Conservation (phyloP, 2,329 filamentous ascomycete genomes). For the Knoxdaviesia capensis region DNA sequence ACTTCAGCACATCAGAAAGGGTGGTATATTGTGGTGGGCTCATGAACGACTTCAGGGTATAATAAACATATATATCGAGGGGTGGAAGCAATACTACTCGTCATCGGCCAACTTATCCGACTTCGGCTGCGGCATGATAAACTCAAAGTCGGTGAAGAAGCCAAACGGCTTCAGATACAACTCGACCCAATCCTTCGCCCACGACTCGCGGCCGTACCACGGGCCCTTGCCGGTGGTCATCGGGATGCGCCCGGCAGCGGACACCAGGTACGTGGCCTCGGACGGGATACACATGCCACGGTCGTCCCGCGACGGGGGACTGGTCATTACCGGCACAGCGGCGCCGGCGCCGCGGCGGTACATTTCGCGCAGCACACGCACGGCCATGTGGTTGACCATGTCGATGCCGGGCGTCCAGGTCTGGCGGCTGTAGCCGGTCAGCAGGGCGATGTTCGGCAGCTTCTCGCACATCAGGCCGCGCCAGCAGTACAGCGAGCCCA, state of each 20-base stretch:
- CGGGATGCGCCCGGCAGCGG: conserved; percentile 15
- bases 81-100: too few relatives aligned
- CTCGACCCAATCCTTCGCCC: neutral
- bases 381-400: conserved; percentile 24
- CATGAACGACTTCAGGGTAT: too few relatives aligned
- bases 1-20: too few relatives aligned
- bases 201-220: conserved; percentile 14
- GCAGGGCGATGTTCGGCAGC: conserved; percentile 39
- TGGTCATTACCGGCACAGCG: conserved; percentile 21
- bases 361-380: conserved; percentile 30
- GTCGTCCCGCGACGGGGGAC: neutral
- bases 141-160: too few relatives aligned
- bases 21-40: too few relatives aligned
- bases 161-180: too few relatives aligned
- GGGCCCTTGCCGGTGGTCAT: conserved; percentile 14
- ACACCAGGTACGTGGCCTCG: conserved; percentile 12
- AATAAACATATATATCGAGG: too few relatives aligned
- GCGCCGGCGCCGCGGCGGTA: conserved; percentile 16
- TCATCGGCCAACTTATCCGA: too few relatives aligned
- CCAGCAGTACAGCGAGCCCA: conserved; percentile 36
- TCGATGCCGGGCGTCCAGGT: conserved; percentile 51
- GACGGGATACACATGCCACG: neutral
- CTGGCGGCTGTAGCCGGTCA: conserved; percentile 45
- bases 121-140: too few relatives aligned
- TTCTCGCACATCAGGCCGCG: conserved; percentile 45